A percentile compares a stretch with the other conserved stretches of the same genome.
Evolutionary conservation across 306 rosid genomes (phyloP).

Genomic region (Macrotyloma uniflorum): DNA sequence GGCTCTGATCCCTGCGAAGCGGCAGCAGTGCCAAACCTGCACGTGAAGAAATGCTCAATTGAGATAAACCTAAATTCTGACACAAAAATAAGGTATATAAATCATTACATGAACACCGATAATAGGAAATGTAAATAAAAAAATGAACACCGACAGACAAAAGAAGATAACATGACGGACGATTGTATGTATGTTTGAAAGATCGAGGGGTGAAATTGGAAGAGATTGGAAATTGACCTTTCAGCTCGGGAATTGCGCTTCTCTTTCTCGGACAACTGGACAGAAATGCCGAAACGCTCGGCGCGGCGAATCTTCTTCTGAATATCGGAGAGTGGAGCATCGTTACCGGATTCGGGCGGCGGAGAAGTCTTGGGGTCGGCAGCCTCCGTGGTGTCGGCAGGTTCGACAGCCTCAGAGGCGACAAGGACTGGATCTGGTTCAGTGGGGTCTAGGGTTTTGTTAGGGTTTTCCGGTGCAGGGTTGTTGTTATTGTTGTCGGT

Average conservation of each 20-base stretch:
- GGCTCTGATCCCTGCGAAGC: constrained; percentile 51
- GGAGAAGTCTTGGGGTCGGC: constrained; percentile 40
- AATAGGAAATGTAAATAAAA: too few species aligned
- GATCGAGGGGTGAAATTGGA: neutral
- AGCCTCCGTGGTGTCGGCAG: neutral
- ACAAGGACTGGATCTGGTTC: constrained; percentile 36
- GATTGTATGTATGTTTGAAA: neutral
- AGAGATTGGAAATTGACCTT: constrained; percentile 48
- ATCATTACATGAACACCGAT: neutral
- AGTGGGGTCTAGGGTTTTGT: constrained; percentile 57
- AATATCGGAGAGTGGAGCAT: constrained; percentile 49
- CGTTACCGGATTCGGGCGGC: constrained; percentile 25
- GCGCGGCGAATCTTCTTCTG: constrained; percentile 89
- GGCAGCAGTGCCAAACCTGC: constrained; percentile 68
- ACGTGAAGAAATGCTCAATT: neutral
- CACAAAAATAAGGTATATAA: neutral
- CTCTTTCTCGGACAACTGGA: constrained; percentile 73
- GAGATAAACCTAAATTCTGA: constrained; percentile 2
- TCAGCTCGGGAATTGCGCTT: constrained; percentile 92
- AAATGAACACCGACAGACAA: neutral
- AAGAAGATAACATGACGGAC: neutral
- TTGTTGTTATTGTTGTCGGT: constrained; percentile 27
- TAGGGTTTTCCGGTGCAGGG: constrained; percentile 56
- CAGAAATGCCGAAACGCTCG: constrained; percentile 88
- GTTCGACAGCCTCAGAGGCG: neutral